Conservation (phyloP, 495 filamentous ascomycete species). For the Talaromyces liani region DNA sequence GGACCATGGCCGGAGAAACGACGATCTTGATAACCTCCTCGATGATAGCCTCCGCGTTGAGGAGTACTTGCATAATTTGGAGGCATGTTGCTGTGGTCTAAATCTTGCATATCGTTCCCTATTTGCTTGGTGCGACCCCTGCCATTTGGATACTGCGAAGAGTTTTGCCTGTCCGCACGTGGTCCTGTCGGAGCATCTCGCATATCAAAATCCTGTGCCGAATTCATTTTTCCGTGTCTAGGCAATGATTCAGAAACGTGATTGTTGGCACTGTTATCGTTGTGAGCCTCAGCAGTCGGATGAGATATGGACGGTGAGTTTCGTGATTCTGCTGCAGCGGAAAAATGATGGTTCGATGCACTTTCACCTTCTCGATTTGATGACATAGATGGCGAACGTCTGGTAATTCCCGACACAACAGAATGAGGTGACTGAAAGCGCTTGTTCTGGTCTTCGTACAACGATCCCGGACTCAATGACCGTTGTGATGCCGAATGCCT, state of each 20-base stretch:
- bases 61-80: slow-evolving; percentile 36
- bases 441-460: neutral
- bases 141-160: slow-evolving; percentile 51
- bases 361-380: slow-evolving; percentile 24
- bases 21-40: slow-evolving; percentile 49
- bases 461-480: neutral
- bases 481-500: neutral
- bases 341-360: slow-evolving; percentile 22
- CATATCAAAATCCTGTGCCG: slow-evolving; percentile 23
- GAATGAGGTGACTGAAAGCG: slow-evolving; percentile 21
- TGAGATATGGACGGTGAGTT: slow-evolving; percentile 35
- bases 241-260: slow-evolving; percentile 25
- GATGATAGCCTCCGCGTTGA: slow-evolving; percentile 50
- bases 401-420: slow-evolving; percentile 23
- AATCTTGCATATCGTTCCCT: slow-evolving; percentile 46
- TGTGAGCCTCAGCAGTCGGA: slow-evolving; percentile 21
- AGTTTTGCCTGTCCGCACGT: slow-evolving; percentile 41
- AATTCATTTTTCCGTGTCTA: slow-evolving; percentile 27
- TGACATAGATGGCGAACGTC: slow-evolving; percentile 16
- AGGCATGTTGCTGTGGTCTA: slow-evolving; percentile 34
- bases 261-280: slow-evolving; percentile 17
- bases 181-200: slow-evolving; percentile 25
- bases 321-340: slow-evolving; percentile 16
- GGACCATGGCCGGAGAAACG: slow-evolving; percentile 27
- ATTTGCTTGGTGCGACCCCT: slow-evolving; percentile 50